phyloP scores from a whole-genome alignment of 371 early-diverging fungal species.

The Chytridiales sp. region DNA sequence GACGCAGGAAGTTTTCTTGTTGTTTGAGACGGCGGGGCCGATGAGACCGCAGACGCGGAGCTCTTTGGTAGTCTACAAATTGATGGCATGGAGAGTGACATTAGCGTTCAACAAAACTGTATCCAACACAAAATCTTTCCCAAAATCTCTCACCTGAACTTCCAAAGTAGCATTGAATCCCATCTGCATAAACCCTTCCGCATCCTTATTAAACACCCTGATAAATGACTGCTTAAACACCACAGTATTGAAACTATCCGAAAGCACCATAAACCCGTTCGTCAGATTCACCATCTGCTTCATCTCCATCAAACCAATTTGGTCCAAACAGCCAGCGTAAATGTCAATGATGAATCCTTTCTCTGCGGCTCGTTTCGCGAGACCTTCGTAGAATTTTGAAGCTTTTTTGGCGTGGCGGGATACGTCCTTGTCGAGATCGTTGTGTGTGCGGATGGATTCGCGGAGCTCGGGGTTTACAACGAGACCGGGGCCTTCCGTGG shows the following conservation, averaged over 20 bases:
- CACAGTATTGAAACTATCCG: conserved; percentile 94
- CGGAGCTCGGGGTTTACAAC: conserved; percentile 91
- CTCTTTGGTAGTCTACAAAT: conserved; percentile 82
- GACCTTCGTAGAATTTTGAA: conserved; percentile 87
- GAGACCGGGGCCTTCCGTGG: conserved; percentile 98
- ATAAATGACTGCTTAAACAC: conserved; percentile 97
- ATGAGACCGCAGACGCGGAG: conserved; percentile 94
- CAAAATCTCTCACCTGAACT: conserved; percentile 65
- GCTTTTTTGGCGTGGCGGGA: conserved; percentile 93
- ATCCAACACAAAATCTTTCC: background rate
- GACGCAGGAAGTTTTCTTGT: conserved; percentile 89
- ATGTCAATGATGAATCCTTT: conserved; percentile 88
- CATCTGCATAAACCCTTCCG: conserved; percentile 83
- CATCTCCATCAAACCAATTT: conserved; percentile 98
- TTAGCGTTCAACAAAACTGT: background rate
- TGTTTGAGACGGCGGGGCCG: conserved; percentile 87
- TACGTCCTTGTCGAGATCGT: conserved; percentile 95
- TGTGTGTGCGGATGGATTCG: conserved; percentile 96
- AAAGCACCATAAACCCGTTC: conserved; percentile 94
- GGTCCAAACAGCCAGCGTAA: conserved; percentile 91
- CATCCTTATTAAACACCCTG: conserved; percentile 87
- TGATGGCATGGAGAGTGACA: too few relatives aligned
- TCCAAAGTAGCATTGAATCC: conserved; percentile 99
- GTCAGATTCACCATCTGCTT: conserved; percentile 89
- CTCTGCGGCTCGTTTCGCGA: conserved; percentile 85